Percentiles rank a stretch among this genome's conserved stretches.
Conservation (phyloP, 1,284 basidiomycete genomes). For the Termitomyces sp. region DNA sequence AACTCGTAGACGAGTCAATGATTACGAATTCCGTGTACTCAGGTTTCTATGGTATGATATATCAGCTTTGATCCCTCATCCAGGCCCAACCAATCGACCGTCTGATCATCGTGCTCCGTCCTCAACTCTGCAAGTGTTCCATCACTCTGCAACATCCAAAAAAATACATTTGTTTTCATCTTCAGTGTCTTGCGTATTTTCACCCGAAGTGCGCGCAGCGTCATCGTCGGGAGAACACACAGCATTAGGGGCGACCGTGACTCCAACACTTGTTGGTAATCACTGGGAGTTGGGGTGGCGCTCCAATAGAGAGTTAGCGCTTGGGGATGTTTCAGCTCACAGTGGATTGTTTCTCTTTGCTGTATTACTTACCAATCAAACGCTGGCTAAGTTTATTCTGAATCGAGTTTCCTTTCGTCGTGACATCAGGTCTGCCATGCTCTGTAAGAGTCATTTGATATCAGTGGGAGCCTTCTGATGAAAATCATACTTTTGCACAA, state of each 20-base stretch:
- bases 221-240: constrained; percentile 62
- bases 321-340: constrained; percentile 2
- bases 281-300: constrained; percentile 5
- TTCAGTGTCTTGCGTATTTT: constrained; percentile 48
- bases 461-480: constrained; percentile 3
- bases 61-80: constrained; percentile 51
- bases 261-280: neutral
- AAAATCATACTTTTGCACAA: constrained; percentile 51
- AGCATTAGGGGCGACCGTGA: constrained; percentile 24
- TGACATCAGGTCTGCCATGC: constrained; percentile 52
- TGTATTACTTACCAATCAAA: constrained; percentile 48
- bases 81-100: constrained; percentile 68
- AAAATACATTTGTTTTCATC: constrained; percentile 26
- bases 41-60: constrained; percentile 23
- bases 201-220: constrained; percentile 48
- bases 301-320: constrained; percentile 28
- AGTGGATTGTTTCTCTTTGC: neutral
- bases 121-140: constrained; percentile 40
- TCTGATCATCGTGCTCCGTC: constrained; percentile 39
- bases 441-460: constrained; percentile 34
- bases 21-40: neutral
- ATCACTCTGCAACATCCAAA: constrained; percentile 56
- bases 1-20: neutral
- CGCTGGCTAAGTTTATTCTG: constrained; percentile 56
- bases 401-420: constrained; percentile 23